Conservation (phyloP, 176 grass and related monocot genomes). For the Bothriochloa decipiens region DNA sequence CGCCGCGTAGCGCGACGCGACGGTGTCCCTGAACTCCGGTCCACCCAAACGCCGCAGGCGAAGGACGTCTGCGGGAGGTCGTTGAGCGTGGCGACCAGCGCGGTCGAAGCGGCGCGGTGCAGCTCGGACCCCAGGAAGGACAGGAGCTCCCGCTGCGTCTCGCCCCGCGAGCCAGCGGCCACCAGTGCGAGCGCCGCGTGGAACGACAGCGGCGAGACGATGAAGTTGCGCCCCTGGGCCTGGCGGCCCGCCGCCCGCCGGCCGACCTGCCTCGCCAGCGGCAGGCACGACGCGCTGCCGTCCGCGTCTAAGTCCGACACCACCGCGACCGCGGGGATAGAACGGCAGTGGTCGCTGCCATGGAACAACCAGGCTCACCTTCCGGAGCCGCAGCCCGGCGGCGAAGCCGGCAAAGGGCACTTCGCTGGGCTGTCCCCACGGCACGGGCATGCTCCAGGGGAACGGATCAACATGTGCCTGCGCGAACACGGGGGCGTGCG, state of each 20-base stretch:
- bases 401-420: not conserved
- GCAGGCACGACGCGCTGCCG: not conserved
- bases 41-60: slow-evolving; percentile 37
- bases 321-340: too few species aligned
- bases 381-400: not conserved
- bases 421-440: too few species aligned
- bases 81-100: not conserved
- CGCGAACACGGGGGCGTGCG: too few species aligned
- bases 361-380: not conserved
- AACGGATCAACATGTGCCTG: too few species aligned
- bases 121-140: too few species aligned
- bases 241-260: too few species aligned
- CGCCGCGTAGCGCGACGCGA: not conserved
- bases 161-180: too few species aligned
- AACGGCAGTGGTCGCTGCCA: too few species aligned
- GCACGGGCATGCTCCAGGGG: not conserved
- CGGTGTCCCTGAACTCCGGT: not conserved
- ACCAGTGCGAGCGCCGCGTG: too few species aligned
- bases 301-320: too few species aligned
- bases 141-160: not conserved
- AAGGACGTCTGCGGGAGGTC: slow-evolving; percentile 19
- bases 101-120: not conserved
- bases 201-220: slow-evolving; percentile 7
- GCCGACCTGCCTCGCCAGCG: slow-evolving; percentile 1
- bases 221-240: not conserved